Evolutionary conservation across 2,329 filamentous ascomycete genomes (phyloP).

Genomic region (Aplosporella prunicola): DNA sequence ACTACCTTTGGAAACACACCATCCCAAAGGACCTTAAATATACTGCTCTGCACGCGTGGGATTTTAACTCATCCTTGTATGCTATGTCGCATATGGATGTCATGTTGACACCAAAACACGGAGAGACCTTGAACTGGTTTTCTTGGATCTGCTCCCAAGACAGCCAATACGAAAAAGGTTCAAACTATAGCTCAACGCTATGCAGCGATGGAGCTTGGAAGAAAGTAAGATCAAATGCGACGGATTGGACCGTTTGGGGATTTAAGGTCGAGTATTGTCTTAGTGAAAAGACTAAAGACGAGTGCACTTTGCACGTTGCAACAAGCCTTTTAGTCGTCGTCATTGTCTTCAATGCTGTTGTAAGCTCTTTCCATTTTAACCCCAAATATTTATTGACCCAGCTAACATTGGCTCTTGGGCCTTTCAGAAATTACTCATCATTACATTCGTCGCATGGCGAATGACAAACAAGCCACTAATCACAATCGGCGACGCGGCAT

Average conservation of each 20-base stretch:
- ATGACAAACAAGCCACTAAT: conserved; percentile 13
- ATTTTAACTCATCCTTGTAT: not conserved
- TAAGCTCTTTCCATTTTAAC: not conserved
- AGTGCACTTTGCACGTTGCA: no score
- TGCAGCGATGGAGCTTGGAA: conserved; percentile 10
- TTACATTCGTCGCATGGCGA: not conserved
- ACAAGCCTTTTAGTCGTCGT: no score
- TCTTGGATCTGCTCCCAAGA: conserved; percentile 11
- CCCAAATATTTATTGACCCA: no score
- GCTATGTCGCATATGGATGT: not conserved
- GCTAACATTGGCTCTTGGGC: not conserved
- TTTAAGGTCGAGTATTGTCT: no score
- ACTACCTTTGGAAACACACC: no score
- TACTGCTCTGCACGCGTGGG: no score
- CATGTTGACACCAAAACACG: not conserved
- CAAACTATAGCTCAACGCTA: not conserved
- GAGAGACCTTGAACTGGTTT: conserved; percentile 1
- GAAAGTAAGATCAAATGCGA: not conserved
- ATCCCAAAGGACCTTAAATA: no score
- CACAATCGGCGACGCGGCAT: conserved; percentile 18
- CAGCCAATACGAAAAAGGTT: not conserved
- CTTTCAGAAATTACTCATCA: not conserved
- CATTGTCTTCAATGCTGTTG: no score
- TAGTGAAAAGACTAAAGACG: no score
- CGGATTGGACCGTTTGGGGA: not conserved